Evolutionary conservation across 139 green algal genomes (phyloP), one percentile per base, ranked within the genome.

Genomic region (Closterium sp.): DNA sequence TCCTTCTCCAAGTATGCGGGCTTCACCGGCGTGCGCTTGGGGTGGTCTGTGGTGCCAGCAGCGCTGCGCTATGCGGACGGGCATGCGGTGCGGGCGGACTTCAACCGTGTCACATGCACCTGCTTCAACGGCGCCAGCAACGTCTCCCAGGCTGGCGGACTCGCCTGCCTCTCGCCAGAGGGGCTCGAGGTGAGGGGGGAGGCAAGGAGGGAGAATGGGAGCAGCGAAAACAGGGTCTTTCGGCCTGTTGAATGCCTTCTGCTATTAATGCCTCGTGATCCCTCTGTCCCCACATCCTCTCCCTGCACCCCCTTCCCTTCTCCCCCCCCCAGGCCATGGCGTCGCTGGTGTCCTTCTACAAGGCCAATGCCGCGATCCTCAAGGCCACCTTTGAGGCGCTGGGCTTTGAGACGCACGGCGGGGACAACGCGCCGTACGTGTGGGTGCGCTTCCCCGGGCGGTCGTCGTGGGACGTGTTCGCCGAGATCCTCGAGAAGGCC

Each of bases 41-140:
- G 98, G 28, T 99, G 98, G 98, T 99, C 98, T 0, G 98, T 99
- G 28, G 97, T 99, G 85, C 98, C 98, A 34, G 96, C 99, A 91
- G 94, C 91, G 34, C 87, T 96, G 35, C 96, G 95, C 91, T 98
- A 96, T 88, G 90, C 96, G 92, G 97, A 98, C 89, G 97, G 97
- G 86, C 96, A 85, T 87, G 94, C 95, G 21, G 97, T 95, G 81
- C 96, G 96, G 89, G 94, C 93, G 12, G 98, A 99, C 96, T 99
- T 97, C 94, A 99, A 98, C 95, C 96, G 98, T 85, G 95, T 99
- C 90, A 99, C 98, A 96, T 98, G 96, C 92, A 99, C 98, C 8
- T 97, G 97, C 93, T 99, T 99, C 97, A 99, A 99, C 91, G 98
- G 98, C 5, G 98, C 98, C 3, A 98, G 96, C 84, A 98, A 97